Evolutionary conservation across 495 filamentous ascomycete species (phyloP).

Genomic region (Podospora anserina): DNA sequence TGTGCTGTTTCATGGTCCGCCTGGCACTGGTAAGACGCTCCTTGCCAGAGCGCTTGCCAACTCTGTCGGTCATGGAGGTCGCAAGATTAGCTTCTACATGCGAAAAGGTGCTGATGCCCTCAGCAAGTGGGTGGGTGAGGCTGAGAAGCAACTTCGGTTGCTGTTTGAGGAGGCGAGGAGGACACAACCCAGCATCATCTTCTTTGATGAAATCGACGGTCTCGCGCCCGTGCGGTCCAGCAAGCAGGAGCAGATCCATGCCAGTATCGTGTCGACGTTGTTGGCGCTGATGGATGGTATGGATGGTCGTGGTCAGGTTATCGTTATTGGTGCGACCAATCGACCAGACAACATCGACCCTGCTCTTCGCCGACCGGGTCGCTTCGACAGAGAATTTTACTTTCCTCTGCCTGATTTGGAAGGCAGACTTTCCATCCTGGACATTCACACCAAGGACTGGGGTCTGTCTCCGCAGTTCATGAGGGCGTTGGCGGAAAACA

Average conservation of each 20-base stretch:
- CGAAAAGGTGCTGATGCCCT: conserved; percentile 94
- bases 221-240: conserved; percentile 92
- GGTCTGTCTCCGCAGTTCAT: conserved; percentile 76
- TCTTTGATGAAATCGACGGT: conserved; percentile 98
- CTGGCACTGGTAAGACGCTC: conserved; percentile 95
- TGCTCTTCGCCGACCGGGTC: conserved; percentile 85
- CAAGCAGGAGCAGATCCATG: conserved; percentile 97
- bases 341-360: conserved; percentile 96
- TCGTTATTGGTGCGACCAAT: conserved; percentile 97
- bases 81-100: conserved; percentile 98
- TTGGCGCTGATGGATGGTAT: conserved; percentile 98
- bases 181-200: conserved; percentile 97
- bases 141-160: conserved; percentile 86
- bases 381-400: conserved; percentile 97
- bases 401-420: conserved; percentile 84
- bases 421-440: conserved; percentile 77
- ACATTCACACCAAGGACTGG: conserved; percentile 96
- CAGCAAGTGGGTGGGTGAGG: conserved; percentile 98
- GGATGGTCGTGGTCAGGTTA: conserved; percentile 96
- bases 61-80: conserved; percentile 68
- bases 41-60: conserved; percentile 88
- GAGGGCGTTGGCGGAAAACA: conserved; percentile 74
- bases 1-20: conserved; percentile 94
- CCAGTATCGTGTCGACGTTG: conserved; percentile 93
- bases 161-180: conserved; percentile 94